A percentile compares a stretch with the other conserved stretches of the same genome.
These are phyloP conservation scores for Wallacemonas sp. DNA, from an alignment of 208 protist genomes.

Conservation along the genomic window DNA sequence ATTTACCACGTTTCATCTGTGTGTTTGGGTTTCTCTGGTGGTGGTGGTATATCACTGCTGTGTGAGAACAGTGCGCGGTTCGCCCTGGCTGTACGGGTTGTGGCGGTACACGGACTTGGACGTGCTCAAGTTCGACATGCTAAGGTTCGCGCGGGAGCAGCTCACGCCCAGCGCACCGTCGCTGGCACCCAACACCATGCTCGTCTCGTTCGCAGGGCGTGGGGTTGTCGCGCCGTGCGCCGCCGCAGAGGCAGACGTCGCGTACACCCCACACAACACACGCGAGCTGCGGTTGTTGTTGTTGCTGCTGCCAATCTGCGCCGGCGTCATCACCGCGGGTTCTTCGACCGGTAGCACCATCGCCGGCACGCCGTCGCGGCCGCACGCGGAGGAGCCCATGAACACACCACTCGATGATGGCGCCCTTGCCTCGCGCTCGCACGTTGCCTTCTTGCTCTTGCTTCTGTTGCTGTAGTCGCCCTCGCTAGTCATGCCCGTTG, in stretches of 20 bases:
- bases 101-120: conserved; percentile 9
- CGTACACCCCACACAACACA: not conserved
- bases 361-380: conserved; percentile 6
- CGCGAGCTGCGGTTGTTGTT: not conserved
- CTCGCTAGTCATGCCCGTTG: not conserved
- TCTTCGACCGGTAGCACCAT: conserved; percentile 7
- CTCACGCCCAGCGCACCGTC: not conserved
- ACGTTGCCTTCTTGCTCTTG: not conserved
- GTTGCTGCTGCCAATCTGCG: not conserved
- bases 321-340: not conserved
- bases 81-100: conserved; percentile 10
- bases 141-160: not conserved
- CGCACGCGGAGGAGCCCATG: not conserved
- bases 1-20: not conserved
- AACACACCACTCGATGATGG: not conserved
- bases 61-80: not conserved
- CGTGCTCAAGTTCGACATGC: conserved; percentile 9
- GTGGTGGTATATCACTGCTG: not conserved
- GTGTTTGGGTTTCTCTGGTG: too few relatives aligned
- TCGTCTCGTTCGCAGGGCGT: not conserved
- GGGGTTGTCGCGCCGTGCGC: too few relatives aligned
- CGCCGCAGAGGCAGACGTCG: too few relatives aligned
- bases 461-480: not conserved
- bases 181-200: not conserved
- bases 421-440: not conserved